A percentile compares a stretch with the other conserved stretches of the same genome.
Conservation (phyloP, 2,329 filamentous ascomycete genomes). For the Paecilomyces variotii region DNA sequence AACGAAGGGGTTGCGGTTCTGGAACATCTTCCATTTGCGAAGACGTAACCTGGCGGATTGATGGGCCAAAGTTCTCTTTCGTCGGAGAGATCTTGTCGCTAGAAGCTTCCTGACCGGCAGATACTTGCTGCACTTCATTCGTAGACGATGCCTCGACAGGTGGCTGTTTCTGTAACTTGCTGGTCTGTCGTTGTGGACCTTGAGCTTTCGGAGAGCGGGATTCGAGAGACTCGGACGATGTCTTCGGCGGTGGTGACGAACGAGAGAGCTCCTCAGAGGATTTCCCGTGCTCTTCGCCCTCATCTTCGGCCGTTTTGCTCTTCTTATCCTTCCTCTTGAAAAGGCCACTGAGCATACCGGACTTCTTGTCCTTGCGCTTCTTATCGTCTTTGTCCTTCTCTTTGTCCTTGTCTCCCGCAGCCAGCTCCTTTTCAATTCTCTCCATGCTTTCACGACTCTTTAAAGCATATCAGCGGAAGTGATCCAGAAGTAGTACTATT, state of each 20-base stretch:
- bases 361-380: constrained; percentile 65
- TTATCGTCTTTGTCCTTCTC: constrained; percentile 67
- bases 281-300: constrained; percentile 48
- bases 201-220: constrained; percentile 21
- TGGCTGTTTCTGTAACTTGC: constrained; percentile 64
- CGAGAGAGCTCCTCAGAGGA: constrained; percentile 51
- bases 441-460: constrained; percentile 64
- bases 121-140: constrained; percentile 31
- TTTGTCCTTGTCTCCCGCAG: constrained; percentile 52
- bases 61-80: constrained; percentile 17
- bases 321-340: constrained; percentile 62
- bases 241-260: constrained; percentile 36
- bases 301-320: constrained; percentile 39
- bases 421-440: constrained; percentile 61
- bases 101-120: constrained; percentile 13
- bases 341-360: constrained; percentile 62
- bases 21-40: constrained; percentile 17
- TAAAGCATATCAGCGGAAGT: constrained; percentile 8
- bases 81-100: constrained; percentile 12
- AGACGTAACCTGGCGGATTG: constrained; percentile 29
- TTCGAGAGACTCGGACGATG: constrained; percentile 37
- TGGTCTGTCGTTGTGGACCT: constrained; percentile 48
- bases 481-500: not conserved
- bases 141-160: constrained; percentile 36
- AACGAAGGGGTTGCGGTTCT: constrained; percentile 13